Conservation (phyloP, 2,329 filamentous ascomycete genomes). For the Penicillium sclerotiorum region DNA sequence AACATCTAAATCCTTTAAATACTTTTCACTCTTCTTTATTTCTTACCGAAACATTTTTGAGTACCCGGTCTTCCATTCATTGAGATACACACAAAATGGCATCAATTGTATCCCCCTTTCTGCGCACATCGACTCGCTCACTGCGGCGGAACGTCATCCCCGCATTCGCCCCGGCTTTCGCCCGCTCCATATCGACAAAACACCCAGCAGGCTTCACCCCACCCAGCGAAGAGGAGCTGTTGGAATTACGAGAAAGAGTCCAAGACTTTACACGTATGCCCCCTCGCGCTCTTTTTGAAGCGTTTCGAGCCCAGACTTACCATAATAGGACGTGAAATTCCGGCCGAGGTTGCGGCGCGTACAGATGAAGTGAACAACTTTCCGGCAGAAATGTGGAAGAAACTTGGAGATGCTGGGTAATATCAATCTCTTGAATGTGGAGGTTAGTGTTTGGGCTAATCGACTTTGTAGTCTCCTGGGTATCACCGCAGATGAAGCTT, state of each 20-base stretch:
- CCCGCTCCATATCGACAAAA: conserved; percentile 63
- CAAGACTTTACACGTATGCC: conserved; percentile 74
- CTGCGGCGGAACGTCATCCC: conserved; percentile 32
- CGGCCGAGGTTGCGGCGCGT: conserved; percentile 75
- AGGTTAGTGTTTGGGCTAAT: neutral
- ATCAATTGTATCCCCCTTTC: conserved; percentile 35
- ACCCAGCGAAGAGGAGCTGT: conserved; percentile 71
- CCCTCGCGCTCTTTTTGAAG: neutral
- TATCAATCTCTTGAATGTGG: neutral
- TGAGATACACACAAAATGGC: conserved; percentile 37
- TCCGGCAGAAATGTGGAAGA: conserved; percentile 88
- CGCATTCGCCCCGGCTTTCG: conserved; percentile 32
- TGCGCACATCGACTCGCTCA: conserved; percentile 36
- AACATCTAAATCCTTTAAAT: conserved; percentile 13
- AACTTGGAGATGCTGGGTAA: conserved; percentile 80
- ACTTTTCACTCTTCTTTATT: conserved; percentile 1
- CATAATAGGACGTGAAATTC: conserved; percentile 71
- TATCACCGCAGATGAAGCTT: conserved; percentile 89
- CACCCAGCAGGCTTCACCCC: conserved; percentile 66
- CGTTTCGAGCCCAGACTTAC: neutral
- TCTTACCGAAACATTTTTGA: too few relatives aligned
- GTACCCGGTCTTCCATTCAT: too few relatives aligned
- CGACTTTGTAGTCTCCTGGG: conserved; percentile 67
- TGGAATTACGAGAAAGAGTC: conserved; percentile 79
- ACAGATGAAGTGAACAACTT: conserved; percentile 91